Evolutionary conservation across 805 yeast genomes (phyloP).

Genomic region (Schwanniomyces pseudopolymorphus): DNA sequence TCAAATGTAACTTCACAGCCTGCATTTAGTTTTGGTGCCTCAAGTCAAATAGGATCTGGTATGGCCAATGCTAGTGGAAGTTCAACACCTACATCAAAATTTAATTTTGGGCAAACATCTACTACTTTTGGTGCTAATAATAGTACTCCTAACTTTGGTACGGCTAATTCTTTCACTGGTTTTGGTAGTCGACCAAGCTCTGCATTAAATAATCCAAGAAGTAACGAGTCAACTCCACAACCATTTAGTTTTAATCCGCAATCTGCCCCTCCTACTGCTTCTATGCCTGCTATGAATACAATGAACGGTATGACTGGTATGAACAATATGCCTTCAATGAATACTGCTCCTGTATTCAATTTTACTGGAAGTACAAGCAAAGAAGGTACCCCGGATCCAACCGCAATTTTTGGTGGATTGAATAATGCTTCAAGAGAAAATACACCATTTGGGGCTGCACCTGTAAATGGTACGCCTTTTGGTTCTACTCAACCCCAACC

Average conservation of each 20-base stretch:
- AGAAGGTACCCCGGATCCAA: slow-evolving; percentile 32
- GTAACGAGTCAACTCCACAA: slow-evolving; percentile 2
- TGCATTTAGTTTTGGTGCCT: slow-evolving; percentile 9
- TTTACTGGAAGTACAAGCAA: slow-evolving; percentile 21
- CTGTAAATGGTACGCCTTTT: slow-evolving; percentile 2
- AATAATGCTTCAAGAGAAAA: neutral
- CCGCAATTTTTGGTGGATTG: slow-evolving; percentile 25
- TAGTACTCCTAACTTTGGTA: neutral
- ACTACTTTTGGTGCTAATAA: neutral
- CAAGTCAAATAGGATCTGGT: neutral
- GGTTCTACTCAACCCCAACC: slow-evolving; percentile 6
- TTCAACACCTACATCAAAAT: slow-evolving; percentile 2
- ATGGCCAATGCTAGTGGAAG: neutral
- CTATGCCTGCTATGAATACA: neutral
- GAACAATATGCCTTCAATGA: neutral
- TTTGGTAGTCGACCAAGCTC: neutral
- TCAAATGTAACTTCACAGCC: slow-evolving; percentile 4
- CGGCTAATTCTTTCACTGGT: neutral
- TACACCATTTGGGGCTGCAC: slow-evolving; percentile 1
- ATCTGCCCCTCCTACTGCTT: neutral
- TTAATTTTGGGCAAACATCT: slow-evolving; percentile 3
- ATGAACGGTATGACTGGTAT: neutral
- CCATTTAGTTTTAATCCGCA: slow-evolving; percentile 1
- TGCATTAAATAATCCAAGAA: neutral
- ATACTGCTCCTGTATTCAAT: slow-evolving; percentile 13